Evolutionary conservation across 2,329 filamentous ascomycete genomes (phyloP).

Genomic region (Fusarium sp.): DNA sequence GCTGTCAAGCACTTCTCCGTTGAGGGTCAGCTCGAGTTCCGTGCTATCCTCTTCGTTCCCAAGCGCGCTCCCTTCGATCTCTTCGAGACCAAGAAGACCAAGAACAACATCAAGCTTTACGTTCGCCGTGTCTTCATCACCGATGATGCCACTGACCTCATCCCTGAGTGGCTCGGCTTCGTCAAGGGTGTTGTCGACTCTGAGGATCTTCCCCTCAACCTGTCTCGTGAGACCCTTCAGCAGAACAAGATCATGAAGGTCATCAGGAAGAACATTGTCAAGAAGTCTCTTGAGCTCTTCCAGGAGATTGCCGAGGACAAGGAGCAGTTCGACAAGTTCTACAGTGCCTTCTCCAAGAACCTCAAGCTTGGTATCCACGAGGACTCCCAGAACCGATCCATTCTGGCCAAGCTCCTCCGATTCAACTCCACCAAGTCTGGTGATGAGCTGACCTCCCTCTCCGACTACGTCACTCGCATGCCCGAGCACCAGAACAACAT

Average conservation of each 20-base stretch:
- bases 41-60: slow-evolving; percentile 98
- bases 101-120: slow-evolving; percentile 99
- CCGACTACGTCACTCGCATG: slow-evolving; percentile 99
- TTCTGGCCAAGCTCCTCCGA: slow-evolving; percentile 97
- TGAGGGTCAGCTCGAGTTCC: slow-evolving; percentile 99
- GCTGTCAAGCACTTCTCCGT: slow-evolving; percentile 99
- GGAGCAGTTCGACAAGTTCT: slow-evolving; percentile 99
- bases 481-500: slow-evolving; percentile 99
- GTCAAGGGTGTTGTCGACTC: slow-evolving; percentile 99
- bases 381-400: slow-evolving; percentile 94
- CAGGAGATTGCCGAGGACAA: slow-evolving; percentile 99
- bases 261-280: slow-evolving; percentile 99
- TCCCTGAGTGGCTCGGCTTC: slow-evolving; percentile 99
- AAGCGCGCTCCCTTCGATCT: slow-evolving; percentile 99
- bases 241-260: slow-evolving; percentile 99
- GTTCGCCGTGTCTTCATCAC: slow-evolving; percentile 99
- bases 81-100: slow-evolving; percentile 99
- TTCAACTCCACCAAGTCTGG: slow-evolving; percentile 99
- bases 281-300: slow-evolving; percentile 99
- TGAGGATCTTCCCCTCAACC: slow-evolving; percentile 98
- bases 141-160: slow-evolving; percentile 98
- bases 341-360: slow-evolving; percentile 99
- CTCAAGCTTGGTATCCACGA: slow-evolving; percentile 99
- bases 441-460: slow-evolving; percentile 92
- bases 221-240: slow-evolving; percentile 99